Conservation (phyloP, 805 yeast species). For the Lachancea fermentati region DNA sequence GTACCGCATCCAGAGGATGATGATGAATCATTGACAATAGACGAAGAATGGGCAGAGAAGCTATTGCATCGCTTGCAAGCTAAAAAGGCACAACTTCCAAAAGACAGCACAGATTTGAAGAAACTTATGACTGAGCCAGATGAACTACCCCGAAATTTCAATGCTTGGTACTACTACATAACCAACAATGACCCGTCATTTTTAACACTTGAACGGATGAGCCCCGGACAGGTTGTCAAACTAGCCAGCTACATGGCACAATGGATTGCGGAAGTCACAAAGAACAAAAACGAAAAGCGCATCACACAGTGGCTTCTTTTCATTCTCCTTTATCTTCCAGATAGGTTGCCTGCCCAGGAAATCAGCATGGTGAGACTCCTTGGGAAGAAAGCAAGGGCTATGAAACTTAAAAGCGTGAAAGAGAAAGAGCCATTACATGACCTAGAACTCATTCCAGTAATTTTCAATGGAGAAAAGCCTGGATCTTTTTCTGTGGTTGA, state of each 20-base stretch:
- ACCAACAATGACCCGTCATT: conserved; percentile 24
- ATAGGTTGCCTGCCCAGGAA: conserved; percentile 20
- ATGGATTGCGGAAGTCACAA: conserved; percentile 23
- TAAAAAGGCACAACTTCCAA: conserved; percentile 8
- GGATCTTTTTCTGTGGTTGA: conserved; percentile 15
- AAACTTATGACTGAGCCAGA: conserved; percentile 10
- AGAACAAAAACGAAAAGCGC: conserved; percentile 13
- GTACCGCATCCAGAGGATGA: conserved; percentile 8
- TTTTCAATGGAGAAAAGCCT: too few species aligned
- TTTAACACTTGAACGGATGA: conserved; percentile 13
- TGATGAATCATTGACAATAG: conserved; percentile 16
- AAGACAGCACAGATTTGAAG: conserved; percentile 17
- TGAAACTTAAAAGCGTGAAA: conserved; percentile 3
- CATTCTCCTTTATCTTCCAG: conserved; percentile 24
- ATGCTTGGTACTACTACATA: conserved; percentile 26
- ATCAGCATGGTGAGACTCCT: conserved; percentile 26
- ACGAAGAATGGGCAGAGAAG: conserved; percentile 21
- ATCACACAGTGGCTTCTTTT: conserved; percentile 25
- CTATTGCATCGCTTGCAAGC: conserved; percentile 11
- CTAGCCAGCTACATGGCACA: conserved; percentile 25
- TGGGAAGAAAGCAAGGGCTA: conserved; percentile 20
- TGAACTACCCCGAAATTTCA: conserved; percentile 20
- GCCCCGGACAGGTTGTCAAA: conserved; percentile 12
- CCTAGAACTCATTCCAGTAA: conserved; percentile 6
- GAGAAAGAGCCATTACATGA: conserved; percentile 1